Evolutionary conservation across 371 early-diverging fungal species (phyloP).

Genomic region (Mortierella sp.): DNA sequence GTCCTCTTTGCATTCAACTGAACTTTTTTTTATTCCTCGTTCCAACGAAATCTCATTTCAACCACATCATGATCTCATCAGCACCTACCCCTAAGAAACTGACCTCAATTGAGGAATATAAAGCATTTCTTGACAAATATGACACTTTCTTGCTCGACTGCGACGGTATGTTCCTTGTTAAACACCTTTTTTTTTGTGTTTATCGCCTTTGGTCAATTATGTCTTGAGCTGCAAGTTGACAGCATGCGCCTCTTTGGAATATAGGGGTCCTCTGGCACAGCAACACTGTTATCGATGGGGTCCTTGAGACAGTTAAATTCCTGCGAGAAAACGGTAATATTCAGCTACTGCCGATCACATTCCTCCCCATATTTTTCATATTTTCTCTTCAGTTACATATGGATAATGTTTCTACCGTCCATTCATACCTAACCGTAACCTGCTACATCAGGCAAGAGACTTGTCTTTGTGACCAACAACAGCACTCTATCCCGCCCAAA

Average conservation of each 20-base stretch:
- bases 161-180: conserved; percentile 78
- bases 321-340: conserved; percentile 76
- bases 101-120: conserved; percentile 52
- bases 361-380: background rate
- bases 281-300: conserved; percentile 72
- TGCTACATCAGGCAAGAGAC: conserved; percentile 75
- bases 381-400: background rate
- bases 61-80: conserved; percentile 11
- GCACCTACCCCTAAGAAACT: conserved; percentile 37
- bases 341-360: background rate
- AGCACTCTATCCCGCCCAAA: conserved; percentile 87
- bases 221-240: background rate
- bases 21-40: background rate
- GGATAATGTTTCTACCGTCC: no score
- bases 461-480: conserved; percentile 97
- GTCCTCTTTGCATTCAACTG: background rate
- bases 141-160: conserved; percentile 97
- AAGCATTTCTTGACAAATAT: conserved; percentile 70
- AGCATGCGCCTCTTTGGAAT: background rate
- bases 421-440: background rate
- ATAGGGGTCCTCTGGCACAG: conserved; percentile 96
- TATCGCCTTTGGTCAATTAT: background rate
- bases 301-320: conserved; percentile 75
- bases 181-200: background rate
- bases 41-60: background rate